phyloP scores from a whole-genome alignment of 306 rosid species.

The Crataegus laevigata region DNA sequence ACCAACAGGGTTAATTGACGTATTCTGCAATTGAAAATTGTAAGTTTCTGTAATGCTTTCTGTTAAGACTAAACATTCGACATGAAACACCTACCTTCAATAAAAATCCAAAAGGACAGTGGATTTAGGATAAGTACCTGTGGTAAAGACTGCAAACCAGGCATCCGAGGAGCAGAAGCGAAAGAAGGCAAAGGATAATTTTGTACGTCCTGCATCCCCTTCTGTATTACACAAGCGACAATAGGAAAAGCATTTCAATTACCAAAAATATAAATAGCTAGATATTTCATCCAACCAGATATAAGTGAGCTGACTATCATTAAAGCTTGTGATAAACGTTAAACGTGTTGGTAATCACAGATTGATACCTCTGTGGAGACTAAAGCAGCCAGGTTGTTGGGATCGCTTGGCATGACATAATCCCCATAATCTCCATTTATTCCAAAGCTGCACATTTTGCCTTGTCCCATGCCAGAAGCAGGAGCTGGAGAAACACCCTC shows the following conservation, averaged over 20 bases:
- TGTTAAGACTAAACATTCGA: background rate
- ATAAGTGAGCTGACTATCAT: background rate
- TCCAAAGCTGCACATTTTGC: background rate
- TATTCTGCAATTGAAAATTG: background rate
- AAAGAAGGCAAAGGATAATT: conserved; percentile 12
- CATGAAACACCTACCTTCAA: background rate
- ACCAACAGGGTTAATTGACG: background rate
- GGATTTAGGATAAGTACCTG: conserved; percentile 4
- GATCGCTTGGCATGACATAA: background rate
- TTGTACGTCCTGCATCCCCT: conserved; percentile 5
- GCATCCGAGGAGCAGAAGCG: conserved; percentile 5
- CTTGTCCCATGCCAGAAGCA: conserved; percentile 7
- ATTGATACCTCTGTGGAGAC: conserved; percentile 10
- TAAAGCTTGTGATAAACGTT: background rate
- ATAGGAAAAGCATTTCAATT: background rate
- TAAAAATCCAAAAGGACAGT: background rate
- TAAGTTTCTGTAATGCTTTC: background rate
- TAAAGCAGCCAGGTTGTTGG: conserved; percentile 3
- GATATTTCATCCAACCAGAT: background rate
- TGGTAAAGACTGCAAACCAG: conserved; percentile 2
- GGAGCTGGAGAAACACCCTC: conserved; percentile 16
- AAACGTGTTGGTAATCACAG: background rate
- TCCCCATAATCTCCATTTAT: conserved; percentile 2
- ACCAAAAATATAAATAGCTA: background rate
- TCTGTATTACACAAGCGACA: background rate